Evolutionary conservation across 768 basidiomycete species (phyloP).

Genomic region (Mycena amicta): DNA sequence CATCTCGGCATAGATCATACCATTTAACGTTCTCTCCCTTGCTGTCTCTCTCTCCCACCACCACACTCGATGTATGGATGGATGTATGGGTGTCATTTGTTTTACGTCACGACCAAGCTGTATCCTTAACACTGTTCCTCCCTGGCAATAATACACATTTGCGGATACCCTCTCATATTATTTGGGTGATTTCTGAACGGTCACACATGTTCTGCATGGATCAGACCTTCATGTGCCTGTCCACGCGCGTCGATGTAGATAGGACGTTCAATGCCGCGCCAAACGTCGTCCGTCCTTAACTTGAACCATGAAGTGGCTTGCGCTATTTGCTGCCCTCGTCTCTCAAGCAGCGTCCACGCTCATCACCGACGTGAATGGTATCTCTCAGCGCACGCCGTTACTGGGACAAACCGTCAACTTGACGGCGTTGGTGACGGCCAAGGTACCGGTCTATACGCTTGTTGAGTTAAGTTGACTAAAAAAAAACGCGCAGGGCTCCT

Average conservation of each 20-base stretch:
- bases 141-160: conserved; percentile 13
- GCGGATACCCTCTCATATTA: conserved; percentile 21
- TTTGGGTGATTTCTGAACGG: no score
- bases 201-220: no score
- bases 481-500: background rate
- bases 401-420: conserved; percentile 49
- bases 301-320: conserved; percentile 34
- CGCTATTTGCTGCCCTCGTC: conserved; percentile 30
- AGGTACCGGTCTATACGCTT: conserved; percentile 44
- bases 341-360: conserved; percentile 35
- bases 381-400: conserved; percentile 47
- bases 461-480: background rate
- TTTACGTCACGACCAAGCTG: conserved; percentile 39
- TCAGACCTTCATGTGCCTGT: no score
- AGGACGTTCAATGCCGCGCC: conserved; percentile 36
- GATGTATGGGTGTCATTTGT: conserved; percentile 31
- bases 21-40: conserved; percentile 24
- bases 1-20: conserved; percentile 20
- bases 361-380: conserved; percentile 58
- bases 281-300: conserved; percentile 3
- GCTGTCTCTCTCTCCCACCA: no score
- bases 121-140: conserved; percentile 49
- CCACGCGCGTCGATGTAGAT: no score
- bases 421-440: conserved; percentile 55
- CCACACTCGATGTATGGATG: conserved; percentile 31